Base-by-base conservation (phyloP, 2,329 filamentous ascomycete species). In the Zymoseptoria passerinii region DNA sequence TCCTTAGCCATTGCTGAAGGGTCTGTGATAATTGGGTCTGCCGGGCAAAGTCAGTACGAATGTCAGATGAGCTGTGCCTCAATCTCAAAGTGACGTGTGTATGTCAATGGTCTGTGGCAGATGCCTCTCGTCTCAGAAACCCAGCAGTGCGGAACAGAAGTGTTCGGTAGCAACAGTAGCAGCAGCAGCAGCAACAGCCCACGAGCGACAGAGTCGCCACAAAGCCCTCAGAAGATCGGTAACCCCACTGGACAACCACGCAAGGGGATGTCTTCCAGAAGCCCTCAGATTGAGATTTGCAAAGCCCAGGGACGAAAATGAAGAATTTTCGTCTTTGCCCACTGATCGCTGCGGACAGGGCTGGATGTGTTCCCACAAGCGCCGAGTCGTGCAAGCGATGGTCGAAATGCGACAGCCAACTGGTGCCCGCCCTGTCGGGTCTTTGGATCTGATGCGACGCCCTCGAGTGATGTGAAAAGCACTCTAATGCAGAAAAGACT, bases 291-390 rank as follows among this genome's bases (percentile, higher is more conserved):
- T 60, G 62, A 64, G 61, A 63, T 63, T 62, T 67, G 64, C 66
- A 61, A 63, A 68, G 68, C 70, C 68, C 66, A 69, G 66, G 60
- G 73, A 72, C 75, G 74, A 72, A 73, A 72, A 72, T 73, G 55
- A 73, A 72, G 72, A 72, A 72, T 73, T 58, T 58, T 60, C 62
- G 60, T 58, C 52, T 63, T 58, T 66, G 76, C 76, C 75, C 75
- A 77, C 75, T 75, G 72, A 55, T 66, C 70, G 71, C 72, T 67
- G 23, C 65, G 63, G 70, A 74, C 75, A 72, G 75, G 78, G 77
- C 77, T 44, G 35, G 54, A 60, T 63, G 78, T 78, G 78, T 80
- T 78, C 77, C 78, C 78, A 79, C 78, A 80, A 71, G 59, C 62
- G 76, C 77, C 76, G 71, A 76, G 75, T 75, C 73, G 67, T 50